Conservation (phyloP, 2,329 filamentous ascomycete species). For the Exophiala dermatitidis region DNA sequence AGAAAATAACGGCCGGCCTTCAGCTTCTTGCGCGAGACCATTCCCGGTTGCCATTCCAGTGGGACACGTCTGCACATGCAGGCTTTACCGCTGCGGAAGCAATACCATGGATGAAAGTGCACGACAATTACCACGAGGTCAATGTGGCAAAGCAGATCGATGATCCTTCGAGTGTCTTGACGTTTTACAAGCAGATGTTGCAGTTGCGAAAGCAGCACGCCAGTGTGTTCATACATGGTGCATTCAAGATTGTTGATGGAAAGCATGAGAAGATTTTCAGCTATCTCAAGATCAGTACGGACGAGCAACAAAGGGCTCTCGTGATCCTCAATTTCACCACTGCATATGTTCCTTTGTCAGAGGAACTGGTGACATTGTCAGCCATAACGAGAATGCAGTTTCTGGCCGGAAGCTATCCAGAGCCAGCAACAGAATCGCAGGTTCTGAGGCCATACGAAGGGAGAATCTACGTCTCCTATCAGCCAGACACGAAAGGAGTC, state of each 20-base stretch:
- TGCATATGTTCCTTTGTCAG: not conserved
- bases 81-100: conserved; percentile 54
- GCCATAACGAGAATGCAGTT: not conserved
- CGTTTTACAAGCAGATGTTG: conserved; percentile 55
- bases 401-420: not conserved
- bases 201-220: conserved; percentile 52
- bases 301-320: conserved; percentile 26
- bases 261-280: conserved; percentile 49
- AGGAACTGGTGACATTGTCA: not conserved
- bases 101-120: conserved; percentile 64
- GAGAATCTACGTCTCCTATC: not conserved
- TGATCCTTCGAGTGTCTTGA: conserved; percentile 41
- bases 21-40: conserved; percentile 57
- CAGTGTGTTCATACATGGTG: conserved; percentile 61
- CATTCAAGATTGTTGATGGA: conserved; percentile 34
- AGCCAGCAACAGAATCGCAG: not conserved
- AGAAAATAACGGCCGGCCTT: conserved; percentile 41
- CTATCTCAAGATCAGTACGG: conserved; percentile 35
- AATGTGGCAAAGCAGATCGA: conserved; percentile 51
- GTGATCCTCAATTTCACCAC: conserved; percentile 30
- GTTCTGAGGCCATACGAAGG: not conserved
- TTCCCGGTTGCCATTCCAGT: conserved; percentile 63
- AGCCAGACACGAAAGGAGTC: too few relatives aligned
- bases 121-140: conserved; percentile 52
- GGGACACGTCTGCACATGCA: conserved; percentile 51